phyloP scores from a whole-genome alignment of 176 grass and related monocot species.

The Carex cristatella region DNA sequence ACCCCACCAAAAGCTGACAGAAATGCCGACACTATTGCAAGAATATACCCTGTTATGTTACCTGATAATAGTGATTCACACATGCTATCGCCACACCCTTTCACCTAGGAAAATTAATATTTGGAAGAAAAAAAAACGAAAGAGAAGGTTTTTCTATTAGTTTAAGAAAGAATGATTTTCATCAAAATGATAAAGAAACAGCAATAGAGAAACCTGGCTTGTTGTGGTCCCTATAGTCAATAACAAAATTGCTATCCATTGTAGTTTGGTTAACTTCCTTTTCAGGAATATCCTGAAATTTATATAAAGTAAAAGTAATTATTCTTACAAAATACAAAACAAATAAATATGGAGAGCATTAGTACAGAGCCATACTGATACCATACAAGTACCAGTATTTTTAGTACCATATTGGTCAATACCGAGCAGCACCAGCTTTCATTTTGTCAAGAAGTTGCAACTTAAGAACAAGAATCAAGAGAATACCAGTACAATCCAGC shows the following conservation, averaged over 20 bases:
- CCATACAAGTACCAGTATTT: background rate
- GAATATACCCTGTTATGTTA: constrained; percentile 75
- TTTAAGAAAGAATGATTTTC: background rate
- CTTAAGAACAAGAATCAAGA: background rate
- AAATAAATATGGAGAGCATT: constrained; percentile 12
- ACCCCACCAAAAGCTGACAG: constrained; percentile 94
- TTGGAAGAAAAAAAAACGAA: constrained; percentile 1
- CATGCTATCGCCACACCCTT: constrained; percentile 75
- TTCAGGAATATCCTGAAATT: constrained; percentile 66
- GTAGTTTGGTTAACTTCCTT: constrained; percentile 75
- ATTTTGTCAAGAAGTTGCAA: background rate
- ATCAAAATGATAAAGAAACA: constrained; percentile 10
- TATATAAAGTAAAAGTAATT: constrained; percentile 25
- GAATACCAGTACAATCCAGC: background rate
- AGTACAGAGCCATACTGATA: background rate
- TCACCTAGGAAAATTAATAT: constrained; percentile 50
- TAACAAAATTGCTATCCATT: constrained; percentile 91
- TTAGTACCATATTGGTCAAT: background rate
- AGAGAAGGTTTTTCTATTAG: background rate
- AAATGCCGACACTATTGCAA: constrained; percentile 85
- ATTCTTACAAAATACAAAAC: constrained; percentile 6
- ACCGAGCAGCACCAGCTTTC: background rate
- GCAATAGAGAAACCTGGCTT: constrained; percentile 62
- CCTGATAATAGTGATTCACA: constrained; percentile 92
- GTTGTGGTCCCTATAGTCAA: constrained; percentile 89